A percentile compares a stretch with the other conserved stretches of the same genome.
Evolutionary conservation across 2,329 filamentous ascomycete genomes (phyloP).

Genomic region (Ophiognomonia clavigignenti-juglandacearum): DNA sequence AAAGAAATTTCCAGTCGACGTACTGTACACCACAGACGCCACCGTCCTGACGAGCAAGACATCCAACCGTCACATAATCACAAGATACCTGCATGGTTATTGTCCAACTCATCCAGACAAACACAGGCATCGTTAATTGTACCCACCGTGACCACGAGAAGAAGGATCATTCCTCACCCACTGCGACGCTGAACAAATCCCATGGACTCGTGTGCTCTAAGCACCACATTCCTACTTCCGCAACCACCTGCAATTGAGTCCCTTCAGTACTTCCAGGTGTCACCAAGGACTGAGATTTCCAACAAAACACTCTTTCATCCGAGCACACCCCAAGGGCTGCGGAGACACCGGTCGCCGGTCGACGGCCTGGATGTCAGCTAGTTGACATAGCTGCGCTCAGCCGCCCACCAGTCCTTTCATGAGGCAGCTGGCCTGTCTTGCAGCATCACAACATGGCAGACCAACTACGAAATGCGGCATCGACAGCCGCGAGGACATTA

Average conservation of each 20-base stretch:
- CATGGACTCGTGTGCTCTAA: too few species aligned
- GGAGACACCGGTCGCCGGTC: neutral
- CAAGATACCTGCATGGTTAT: neutral
- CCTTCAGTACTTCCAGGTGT: too few species aligned
- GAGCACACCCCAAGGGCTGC: neutral
- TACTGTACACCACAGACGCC: slow-evolving; percentile 4
- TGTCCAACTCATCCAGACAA: neutral
- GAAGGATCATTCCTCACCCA: too few species aligned
- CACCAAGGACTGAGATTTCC: neutral
- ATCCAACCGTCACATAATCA: neutral
- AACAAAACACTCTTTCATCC: neutral
- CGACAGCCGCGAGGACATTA: slow-evolving; percentile 29
- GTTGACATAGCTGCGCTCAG: slow-evolving; percentile 10
- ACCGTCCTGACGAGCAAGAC: neutral
- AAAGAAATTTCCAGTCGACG: neutral
- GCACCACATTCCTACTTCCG: too few species aligned
- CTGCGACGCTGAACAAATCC: too few species aligned
- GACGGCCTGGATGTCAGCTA: slow-evolving; percentile 5
- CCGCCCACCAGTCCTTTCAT: slow-evolving; percentile 2
- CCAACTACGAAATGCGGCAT: slow-evolving; percentile 26
- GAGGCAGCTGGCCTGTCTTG: slow-evolving; percentile 13
- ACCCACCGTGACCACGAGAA: too few species aligned
- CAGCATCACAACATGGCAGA: slow-evolving; percentile 34
- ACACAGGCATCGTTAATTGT: too few species aligned
- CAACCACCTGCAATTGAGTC: too few species aligned